Evolutionary conservation across 495 filamentous ascomycete genomes (phyloP).

Genomic region (Hypoxylon fragiforme): DNA sequence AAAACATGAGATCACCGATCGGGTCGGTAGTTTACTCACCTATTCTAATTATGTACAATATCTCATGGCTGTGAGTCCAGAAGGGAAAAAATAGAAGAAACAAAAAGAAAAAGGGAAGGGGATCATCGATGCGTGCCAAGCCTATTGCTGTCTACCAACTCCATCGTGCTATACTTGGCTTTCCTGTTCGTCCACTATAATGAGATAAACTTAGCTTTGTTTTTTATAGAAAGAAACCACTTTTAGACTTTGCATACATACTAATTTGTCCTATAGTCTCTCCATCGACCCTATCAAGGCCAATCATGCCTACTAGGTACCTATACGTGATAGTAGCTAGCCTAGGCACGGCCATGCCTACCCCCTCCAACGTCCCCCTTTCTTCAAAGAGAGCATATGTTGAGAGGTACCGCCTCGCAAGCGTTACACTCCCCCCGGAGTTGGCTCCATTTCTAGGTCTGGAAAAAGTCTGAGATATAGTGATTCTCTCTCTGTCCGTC

Average conservation of each 20-base stretch:
- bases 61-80: no score
- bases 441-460: slow-evolving; percentile 26
- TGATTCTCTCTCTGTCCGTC: slow-evolving; percentile 2
- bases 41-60: slow-evolving; percentile 9
- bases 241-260: slow-evolving; percentile 21
- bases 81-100: no score
- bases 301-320: no score
- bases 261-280: slow-evolving; percentile 21
- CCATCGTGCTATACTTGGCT: slow-evolving; percentile 16
- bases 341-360: slow-evolving; percentile 18
- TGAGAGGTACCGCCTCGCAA: slow-evolving; percentile 13
- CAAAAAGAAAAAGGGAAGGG: not conserved
- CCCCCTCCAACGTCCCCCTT: slow-evolving; percentile 8
- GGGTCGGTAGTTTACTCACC: no score
- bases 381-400: not conserved
- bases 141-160: slow-evolving; percentile 13
- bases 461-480: not conserved
- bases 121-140: slow-evolving; percentile 14
- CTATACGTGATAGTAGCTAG: slow-evolving; percentile 1
- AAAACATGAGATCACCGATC: slow-evolving; percentile 15
- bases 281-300: not conserved
- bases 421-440: slow-evolving; percentile 6
- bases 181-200: slow-evolving; percentile 18
- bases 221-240: not conserved
- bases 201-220: slow-evolving; percentile 18